Evolutionary conservation across 2,329 filamentous ascomycete genomes (phyloP), one percentile per base, ranked within the genome.

Genomic region (Pseudopithomyces chartarum): DNA sequence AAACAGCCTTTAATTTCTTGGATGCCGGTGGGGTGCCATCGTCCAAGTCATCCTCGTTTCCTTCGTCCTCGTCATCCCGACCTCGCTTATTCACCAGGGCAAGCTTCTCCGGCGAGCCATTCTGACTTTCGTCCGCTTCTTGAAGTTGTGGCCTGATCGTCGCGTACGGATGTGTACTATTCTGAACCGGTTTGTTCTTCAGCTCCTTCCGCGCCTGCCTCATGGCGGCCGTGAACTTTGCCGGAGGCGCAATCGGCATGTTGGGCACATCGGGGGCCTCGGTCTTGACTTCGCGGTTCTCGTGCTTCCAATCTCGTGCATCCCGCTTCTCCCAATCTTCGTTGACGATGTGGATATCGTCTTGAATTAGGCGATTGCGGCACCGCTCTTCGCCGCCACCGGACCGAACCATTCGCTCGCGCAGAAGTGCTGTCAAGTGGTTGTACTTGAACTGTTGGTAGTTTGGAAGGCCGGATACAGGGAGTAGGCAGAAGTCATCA

Each of bases 351-450:
- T 62, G 57, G 15, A 42, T 60, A 40, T 71, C 67, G 29, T 70
- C 68, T 19, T 54, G 52, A 1, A 69, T 61, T 3, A 73, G 34
- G 6, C 54, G 57, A 13, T 57, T 62, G 15, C 65, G 56, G 4
- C 69, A 19, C 1, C 33, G 26, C 11, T 56, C 42, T n/a, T 22
- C 44, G 2, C 51, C 49, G 0, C 67, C 67, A 3, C 50, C 50
- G 4, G 63, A 52, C 3, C 36, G 46, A 3, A 70, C 49, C 2
- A 57, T 53, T 7, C 66, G 64, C 20, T 63, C 13, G 1, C 56
- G 56, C 33, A 66, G 67, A 0, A 66, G 48, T 0, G 58, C 67
- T 0, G 52, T 38, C 6, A 66, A 56, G n/a, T 62, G 22, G 45
- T 54, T 46, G 51, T 70, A 71, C 7, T 50, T 47, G 52, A 58